Evolutionary conservation across 495 filamentous ascomycete genomes (phyloP).

Genomic region (Aspergillus egyptiacus): DNA sequence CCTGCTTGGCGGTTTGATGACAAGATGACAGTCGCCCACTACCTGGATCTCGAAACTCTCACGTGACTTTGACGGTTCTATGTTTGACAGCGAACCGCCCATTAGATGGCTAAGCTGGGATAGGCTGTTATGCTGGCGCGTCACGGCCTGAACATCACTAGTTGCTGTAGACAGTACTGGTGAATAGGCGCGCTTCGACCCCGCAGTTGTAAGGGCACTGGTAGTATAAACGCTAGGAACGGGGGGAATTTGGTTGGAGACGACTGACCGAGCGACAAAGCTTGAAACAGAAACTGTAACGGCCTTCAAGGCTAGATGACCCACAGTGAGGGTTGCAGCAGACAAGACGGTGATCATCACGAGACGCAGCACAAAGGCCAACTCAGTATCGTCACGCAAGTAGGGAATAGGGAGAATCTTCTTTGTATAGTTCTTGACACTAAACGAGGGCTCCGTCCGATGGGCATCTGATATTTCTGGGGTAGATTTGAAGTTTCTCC

Average conservation of each 20-base stretch:
- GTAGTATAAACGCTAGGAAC: conserved; percentile 13
- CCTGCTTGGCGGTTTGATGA: conserved; percentile 51
- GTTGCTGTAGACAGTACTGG: conserved; percentile 19
- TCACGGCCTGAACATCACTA: conserved; percentile 16
- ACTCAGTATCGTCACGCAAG: conserved; percentile 30
- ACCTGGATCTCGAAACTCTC: conserved; percentile 55
- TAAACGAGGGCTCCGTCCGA: conserved; percentile 14
- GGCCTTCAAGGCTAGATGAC: conserved; percentile 28
- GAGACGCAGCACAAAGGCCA: conserved; percentile 36
- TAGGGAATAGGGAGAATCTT: conserved; percentile 25
- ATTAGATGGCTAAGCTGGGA: conserved; percentile 20
- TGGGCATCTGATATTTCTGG: conserved; percentile 11
- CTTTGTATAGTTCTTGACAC: conserved; percentile 27
- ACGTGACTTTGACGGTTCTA: conserved; percentile 10
- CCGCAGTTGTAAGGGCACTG: conserved; percentile 16
- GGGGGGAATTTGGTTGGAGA: conserved; percentile 20
- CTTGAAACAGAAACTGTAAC: conserved; percentile 24
- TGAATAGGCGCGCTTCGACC: conserved; percentile 23
- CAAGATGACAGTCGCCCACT: conserved; percentile 55
- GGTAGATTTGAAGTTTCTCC: conserved; percentile 24
- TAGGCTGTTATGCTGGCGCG: conserved; percentile 8
- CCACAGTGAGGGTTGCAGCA: conserved; percentile 31
- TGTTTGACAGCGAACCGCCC: conserved; percentile 14
- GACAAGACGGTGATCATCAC: conserved; percentile 37
- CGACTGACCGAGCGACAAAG: conserved; percentile 21